Evolutionary conservation across 495 filamentous ascomycete species (phyloP).

Genomic region (Podospora pseudopauciseta): DNA sequence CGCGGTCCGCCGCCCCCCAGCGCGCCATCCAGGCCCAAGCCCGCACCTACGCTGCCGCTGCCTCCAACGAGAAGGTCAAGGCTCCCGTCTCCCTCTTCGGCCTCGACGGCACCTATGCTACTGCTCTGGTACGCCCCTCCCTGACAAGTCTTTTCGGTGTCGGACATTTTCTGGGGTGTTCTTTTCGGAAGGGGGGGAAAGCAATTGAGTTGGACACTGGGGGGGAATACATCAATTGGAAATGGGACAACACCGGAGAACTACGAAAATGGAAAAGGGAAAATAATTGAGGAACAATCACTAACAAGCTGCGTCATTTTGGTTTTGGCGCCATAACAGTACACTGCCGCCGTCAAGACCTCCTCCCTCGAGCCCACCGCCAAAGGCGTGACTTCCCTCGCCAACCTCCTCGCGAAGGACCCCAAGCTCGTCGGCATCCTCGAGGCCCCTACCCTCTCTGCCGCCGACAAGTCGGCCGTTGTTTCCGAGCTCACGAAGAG

Average conservation of each 20-base stretch:
- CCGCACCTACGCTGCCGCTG: constrained; percentile 72
- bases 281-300: constrained; percentile 6
- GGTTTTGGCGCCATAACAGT: constrained; percentile 50
- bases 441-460: constrained; percentile 70
- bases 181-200: background rate
- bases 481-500: constrained; percentile 79
- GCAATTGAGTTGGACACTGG: background rate
- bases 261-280: background rate
- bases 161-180: background rate
- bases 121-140: constrained; percentile 76
- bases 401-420: constrained; percentile 71
- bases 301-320: constrained; percentile 37
- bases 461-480: constrained; percentile 76
- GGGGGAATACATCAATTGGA: constrained; percentile 8
- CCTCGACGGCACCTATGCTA: constrained; percentile 96
- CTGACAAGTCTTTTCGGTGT: constrained; percentile 24
- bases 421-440: constrained; percentile 72
- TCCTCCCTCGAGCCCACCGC: constrained; percentile 76
- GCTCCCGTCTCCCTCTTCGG: constrained; percentile 89
- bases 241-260: background rate
- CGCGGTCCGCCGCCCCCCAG: constrained; percentile 54
- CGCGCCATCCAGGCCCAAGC: constrained; percentile 39
- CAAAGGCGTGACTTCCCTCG: constrained; percentile 67
- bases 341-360: constrained; percentile 89
- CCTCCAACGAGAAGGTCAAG: constrained; percentile 60